Evolutionary conservation across 1,284 basidiomycete genomes (phyloP), one percentile per base, ranked within the genome.

Genomic region (Tremellales sp.): DNA sequence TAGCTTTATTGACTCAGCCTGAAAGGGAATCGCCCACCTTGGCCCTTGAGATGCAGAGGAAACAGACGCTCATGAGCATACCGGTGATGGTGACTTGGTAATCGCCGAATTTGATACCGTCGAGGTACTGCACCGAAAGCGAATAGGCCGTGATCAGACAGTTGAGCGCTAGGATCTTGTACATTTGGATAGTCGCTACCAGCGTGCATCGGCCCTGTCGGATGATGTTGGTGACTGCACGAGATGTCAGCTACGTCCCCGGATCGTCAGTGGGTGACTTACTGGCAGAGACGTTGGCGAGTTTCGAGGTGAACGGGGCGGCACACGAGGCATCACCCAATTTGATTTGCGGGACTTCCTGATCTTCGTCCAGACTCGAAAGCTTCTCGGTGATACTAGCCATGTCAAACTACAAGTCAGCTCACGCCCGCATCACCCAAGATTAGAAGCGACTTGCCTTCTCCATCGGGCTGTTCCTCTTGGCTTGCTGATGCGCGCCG

Each of bases 141-240:
- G 87, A 91, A 76, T 93, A 97, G 26, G 92, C 92, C 3, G 91
- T 94, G 70, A 97, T 97, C 36, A 97, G 78, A 70, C 92, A 96
- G 72, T 97, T 97, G 53, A 96, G 78, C 2, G 92, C 92, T 33
- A 97, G 79, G 60, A 97, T 97, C 79, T 96, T 96, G 84, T 96
- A 97, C 92, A 97, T 97, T 76, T 97, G 93, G 51, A 93, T 87
- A 1, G 92, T 97, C 1, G 92, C 92, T 39, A 97, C 92, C 13
- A 97, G 83, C 0, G 92, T 97, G 77, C 92, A 96, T 40, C 92
- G 86, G 21, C 93, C 92, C 76, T 97, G 92, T 40, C 92, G 84
- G 61, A 97, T 94, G 69, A 97, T 96, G 70, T 92, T 90, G 24
- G 88, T 86, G 64, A 96, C 89, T 89, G 57, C 31, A 26, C n/a